Percentiles rank a stretch among this genome's conserved stretches.
These are phyloP conservation scores for Stenogyne calaminthoides DNA, from an alignment of 305 asterid species.

Conservation along the genomic window DNA sequence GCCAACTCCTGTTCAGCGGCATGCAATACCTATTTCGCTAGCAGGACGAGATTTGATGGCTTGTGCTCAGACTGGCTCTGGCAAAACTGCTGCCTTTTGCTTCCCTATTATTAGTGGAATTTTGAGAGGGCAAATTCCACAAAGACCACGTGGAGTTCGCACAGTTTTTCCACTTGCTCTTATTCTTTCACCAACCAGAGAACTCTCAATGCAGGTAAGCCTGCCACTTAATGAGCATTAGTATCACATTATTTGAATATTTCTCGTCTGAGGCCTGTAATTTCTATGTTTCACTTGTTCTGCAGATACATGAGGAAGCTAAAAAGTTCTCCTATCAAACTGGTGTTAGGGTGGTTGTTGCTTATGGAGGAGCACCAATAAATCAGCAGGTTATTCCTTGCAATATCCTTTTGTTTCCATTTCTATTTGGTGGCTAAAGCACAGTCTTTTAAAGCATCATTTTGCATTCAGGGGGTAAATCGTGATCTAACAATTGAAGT, in stretches of 20 bases:
- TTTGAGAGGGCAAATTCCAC: constrained; percentile 50
- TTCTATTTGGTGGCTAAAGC: neutral
- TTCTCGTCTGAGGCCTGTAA: neutral
- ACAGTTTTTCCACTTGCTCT: constrained; percentile 73
- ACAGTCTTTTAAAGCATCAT: constrained; percentile 2
- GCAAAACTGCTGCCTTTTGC: constrained; percentile 84
- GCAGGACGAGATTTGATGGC: constrained; percentile 86
- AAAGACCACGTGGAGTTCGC: constrained; percentile 63
- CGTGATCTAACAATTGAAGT: neutral
- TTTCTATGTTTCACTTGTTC: constrained; percentile 23
- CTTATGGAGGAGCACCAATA: constrained; percentile 76
- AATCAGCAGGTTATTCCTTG: constrained; percentile 54
- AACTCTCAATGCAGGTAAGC: constrained; percentile 70
- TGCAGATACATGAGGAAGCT: constrained; percentile 82
- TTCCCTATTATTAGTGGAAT: constrained; percentile 81
- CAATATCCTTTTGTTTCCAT: neutral
- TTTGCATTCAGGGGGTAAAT: neutral
- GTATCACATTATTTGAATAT: neutral
- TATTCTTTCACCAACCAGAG: constrained; percentile 77
- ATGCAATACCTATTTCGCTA: constrained; percentile 70
- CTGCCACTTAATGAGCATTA: constrained; percentile 15
- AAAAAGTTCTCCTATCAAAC: constrained; percentile 69
- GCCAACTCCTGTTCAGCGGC: constrained; percentile 81
- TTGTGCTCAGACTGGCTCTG: constrained; percentile 85
- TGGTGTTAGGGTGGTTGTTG: constrained; percentile 73